These are phyloP conservation scores for Pseudogymnoascus sp. DNA, from an alignment of 2,329 filamentous ascomycete genomes.

Conservation along the genomic window DNA sequence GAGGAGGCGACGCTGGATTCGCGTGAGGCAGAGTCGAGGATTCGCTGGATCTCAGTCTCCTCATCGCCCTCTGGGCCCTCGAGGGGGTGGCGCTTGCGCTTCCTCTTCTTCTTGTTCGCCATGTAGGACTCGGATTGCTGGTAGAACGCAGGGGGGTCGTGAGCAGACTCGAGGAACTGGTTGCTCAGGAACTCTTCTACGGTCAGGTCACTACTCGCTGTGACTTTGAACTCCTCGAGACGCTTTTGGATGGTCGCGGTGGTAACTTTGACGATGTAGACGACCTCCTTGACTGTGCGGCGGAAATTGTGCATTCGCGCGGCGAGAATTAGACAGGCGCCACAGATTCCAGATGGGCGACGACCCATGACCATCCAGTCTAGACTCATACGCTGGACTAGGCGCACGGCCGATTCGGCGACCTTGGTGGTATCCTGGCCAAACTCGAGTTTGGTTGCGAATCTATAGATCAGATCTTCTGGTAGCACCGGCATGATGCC, in stretches of 20 bases:
- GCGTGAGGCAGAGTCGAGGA: conserved; percentile 16
- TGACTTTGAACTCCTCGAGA: conserved; percentile 82
- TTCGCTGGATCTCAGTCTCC: conserved; percentile 21
- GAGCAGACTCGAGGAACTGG: conserved; percentile 62
- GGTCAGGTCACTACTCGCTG: conserved; percentile 74
- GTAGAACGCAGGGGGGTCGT: conserved; percentile 80
- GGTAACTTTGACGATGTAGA: conserved; percentile 97
- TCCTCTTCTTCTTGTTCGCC: conserved; percentile 41
- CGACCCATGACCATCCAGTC: conserved; percentile 98
- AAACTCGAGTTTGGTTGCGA: conserved; percentile 88
- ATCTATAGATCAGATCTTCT: conserved; percentile 85
- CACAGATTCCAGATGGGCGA: conserved; percentile 86
- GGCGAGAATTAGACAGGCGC: conserved; percentile 87
- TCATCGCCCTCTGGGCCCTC: conserved; percentile 17
- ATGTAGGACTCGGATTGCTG: conserved; percentile 53
- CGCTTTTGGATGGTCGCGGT: conserved; percentile 89
- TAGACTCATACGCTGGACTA: conserved; percentile 85
- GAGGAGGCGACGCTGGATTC: conserved; percentile 15
- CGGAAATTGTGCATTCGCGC: conserved; percentile 98
- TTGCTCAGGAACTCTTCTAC: conserved; percentile 75
- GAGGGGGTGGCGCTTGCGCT: conserved; percentile 31
- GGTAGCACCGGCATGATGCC: conserved; percentile 64
- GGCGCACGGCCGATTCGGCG: conserved; percentile 76
- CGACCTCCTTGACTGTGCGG: conserved; percentile 83
- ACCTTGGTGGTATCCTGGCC: conserved; percentile 73